Base-by-base conservation (phyloP, 495 filamentous ascomycete species). In the Aspergillus campestris region DNA sequence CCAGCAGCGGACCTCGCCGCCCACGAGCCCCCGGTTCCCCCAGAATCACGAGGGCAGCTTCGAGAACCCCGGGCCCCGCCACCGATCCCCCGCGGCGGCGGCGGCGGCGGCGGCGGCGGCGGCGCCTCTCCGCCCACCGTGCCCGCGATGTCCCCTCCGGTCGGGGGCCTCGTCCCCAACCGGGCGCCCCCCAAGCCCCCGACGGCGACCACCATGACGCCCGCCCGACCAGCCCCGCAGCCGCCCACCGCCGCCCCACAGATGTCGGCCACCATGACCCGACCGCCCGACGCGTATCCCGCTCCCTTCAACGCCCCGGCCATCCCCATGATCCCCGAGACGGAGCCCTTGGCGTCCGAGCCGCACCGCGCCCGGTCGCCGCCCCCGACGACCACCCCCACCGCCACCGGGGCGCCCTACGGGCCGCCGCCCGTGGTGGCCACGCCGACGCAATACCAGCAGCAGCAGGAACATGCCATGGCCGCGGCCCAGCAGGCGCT, bases 11-110 rank as follows among this genome's bases (percentile, higher is more conserved):
- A 61, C 77, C 78, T 60, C 91, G 56, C 86, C 92, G 38, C 88
- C 90, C 24, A 80, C 84, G 49, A 95, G 88, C 61, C 94, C 92
- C 39, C 79, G 91, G 55, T 96, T 96, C 64, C 92, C 94, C 14
- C 79, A 84, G 49, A 90, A 89, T 64, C 82, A 89, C 63, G 85
- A 90, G 68, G 82, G 83, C 44, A 97, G 89, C 70, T 98, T 98
- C 61, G 92, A 98, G 66, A 97, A 97, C 52, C 92, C 35, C 80
- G 92, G 46, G 85, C 91, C 7, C 87, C 92, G 11, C 92, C 92
- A 47, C 92, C 92, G 3, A 83, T 96, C 41, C 92, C 92, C 46
- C 71, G 80, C 43, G 79, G 61, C 53, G 49, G 18, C 18, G 79
- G 61, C 53, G 49, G 18, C 18, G 18, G 18, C 18, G 18, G 18